Evolutionary conservation across 257 asterid species (phyloP).

Genomic region (Asclepias syriaca): DNA sequence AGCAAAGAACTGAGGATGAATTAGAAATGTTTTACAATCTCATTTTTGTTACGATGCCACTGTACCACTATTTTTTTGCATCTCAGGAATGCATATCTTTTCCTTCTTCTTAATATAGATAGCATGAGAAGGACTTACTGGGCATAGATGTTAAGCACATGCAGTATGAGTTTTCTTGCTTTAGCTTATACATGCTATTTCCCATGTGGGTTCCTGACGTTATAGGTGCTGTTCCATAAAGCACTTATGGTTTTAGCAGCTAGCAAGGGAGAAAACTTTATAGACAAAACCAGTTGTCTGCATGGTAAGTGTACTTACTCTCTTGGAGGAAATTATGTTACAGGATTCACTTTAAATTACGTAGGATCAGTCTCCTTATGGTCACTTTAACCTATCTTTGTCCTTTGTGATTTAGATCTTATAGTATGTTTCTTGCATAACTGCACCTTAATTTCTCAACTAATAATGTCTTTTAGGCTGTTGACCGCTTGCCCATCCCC

Average conservation of each 20-base stretch:
- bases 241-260: constrained; percentile 4
- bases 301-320: background rate
- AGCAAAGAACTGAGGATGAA: background rate
- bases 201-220: background rate
- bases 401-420: background rate
- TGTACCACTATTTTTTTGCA: background rate
- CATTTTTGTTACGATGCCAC: background rate
- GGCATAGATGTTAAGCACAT: background rate
- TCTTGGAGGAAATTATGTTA: background rate
- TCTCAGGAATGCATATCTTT: background rate
- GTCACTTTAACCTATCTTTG: background rate
- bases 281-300: background rate
- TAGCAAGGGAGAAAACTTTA: constrained; percentile 5
- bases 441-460: background rate
- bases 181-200: background rate
- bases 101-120: background rate
- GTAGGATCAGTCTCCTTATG: background rate
- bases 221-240: background rate
- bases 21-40: background rate
- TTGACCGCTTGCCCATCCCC: background rate
- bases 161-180: background rate
- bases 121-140: background rate
- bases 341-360: background rate
- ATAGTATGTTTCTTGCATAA: no score
- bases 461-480: background rate